Conservation (phyloP, 306 rosid genomes). For the Vicia sativa region DNA sequence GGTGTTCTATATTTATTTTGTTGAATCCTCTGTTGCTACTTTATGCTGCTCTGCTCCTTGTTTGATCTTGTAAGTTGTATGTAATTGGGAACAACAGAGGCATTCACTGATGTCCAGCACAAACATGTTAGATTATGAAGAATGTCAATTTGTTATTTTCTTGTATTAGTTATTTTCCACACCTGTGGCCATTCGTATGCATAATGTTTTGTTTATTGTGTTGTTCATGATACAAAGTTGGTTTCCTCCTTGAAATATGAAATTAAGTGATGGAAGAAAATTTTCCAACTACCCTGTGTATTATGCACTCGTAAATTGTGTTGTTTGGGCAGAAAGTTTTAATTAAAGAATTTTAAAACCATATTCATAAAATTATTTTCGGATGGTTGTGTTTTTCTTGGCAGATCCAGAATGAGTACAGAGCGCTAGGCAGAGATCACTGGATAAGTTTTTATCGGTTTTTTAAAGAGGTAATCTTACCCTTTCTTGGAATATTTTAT, state of each 20-base stretch:
- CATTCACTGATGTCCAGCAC: slow-evolving; percentile 21
- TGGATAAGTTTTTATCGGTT: slow-evolving; percentile 63
- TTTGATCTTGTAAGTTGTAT: slow-evolving; percentile 20
- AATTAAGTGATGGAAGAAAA: slow-evolving; percentile 13
- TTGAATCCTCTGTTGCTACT: slow-evolving; percentile 4
- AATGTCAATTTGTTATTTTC: slow-evolving; percentile 26
- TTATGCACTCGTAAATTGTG: slow-evolving; percentile 11
- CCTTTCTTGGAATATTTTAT: slow-evolving; percentile 2
- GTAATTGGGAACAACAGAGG: slow-evolving; percentile 1
- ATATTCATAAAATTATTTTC: slow-evolving; percentile 19
- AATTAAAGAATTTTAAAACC: slow-evolving; percentile 8
- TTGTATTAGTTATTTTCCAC: slow-evolving; percentile 23
- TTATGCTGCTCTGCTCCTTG: slow-evolving; percentile 9
- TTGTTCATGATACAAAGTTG: slow-evolving; percentile 11
- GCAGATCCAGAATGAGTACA: slow-evolving; percentile 66
- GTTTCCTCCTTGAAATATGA: slow-evolving; percentile 19
- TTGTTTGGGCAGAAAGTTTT: slow-evolving; percentile 24
- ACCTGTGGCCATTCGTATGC: background rate
- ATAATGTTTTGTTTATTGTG: slow-evolving; percentile 23
- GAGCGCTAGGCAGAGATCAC: slow-evolving; percentile 62
- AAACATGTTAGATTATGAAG: slow-evolving; percentile 21
- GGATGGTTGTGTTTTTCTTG: slow-evolving; percentile 35
- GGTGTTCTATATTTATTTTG: slow-evolving; percentile 14
- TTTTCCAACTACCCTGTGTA: slow-evolving; percentile 9
- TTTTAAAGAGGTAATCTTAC: slow-evolving; percentile 55